phyloP scores from a whole-genome alignment of 2,329 filamentous ascomycete genomes.

The Fusarium sp. region DNA sequence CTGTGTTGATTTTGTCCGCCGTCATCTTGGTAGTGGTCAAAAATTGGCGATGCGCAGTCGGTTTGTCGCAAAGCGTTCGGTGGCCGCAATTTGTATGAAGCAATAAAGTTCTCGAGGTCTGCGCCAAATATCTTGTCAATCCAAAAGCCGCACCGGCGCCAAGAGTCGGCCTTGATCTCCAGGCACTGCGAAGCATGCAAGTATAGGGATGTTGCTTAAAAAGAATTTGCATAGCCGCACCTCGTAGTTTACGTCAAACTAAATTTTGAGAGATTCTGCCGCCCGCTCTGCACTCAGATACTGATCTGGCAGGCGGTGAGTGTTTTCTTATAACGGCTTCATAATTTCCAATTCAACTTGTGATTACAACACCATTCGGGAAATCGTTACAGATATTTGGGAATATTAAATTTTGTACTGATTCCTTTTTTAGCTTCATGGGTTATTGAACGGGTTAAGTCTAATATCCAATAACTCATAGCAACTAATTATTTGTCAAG shows the following conservation, averaged over 20 bases:
- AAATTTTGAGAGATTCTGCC: conserved; percentile 33
- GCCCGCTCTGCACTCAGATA: background rate
- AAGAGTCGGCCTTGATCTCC: conserved; percentile 31
- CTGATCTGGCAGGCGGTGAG: conserved; percentile 17
- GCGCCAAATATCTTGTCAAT: background rate
- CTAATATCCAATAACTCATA: no score
- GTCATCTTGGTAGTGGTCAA: conserved; percentile 39
- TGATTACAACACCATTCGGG: no score
- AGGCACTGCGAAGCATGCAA: conserved; percentile 32
- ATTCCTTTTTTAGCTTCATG: no score
- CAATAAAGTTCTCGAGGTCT: conserved; percentile 3
- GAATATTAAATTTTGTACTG: no score
- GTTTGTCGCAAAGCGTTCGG: conserved; percentile 5
- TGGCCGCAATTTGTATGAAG: conserved; percentile 2
- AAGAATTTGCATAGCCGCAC: conserved; percentile 29
- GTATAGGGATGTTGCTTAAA: conserved; percentile 23
- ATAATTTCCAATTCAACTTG: no score
- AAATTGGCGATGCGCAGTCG: conserved; percentile 24
- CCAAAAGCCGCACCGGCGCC: conserved; percentile 20
- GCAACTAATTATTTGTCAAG: no score
- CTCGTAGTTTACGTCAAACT: conserved; percentile 16
- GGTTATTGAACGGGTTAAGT: no score
- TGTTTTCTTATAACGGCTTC: background rate
- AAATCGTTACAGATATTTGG: no score
- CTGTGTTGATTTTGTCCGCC: conserved; percentile 24